Percentiles rank a stretch among this genome's conserved stretches.
phyloP scores from a whole-genome alignment of 306 rosid genomes.

The Castanopsis chinensis region DNA sequence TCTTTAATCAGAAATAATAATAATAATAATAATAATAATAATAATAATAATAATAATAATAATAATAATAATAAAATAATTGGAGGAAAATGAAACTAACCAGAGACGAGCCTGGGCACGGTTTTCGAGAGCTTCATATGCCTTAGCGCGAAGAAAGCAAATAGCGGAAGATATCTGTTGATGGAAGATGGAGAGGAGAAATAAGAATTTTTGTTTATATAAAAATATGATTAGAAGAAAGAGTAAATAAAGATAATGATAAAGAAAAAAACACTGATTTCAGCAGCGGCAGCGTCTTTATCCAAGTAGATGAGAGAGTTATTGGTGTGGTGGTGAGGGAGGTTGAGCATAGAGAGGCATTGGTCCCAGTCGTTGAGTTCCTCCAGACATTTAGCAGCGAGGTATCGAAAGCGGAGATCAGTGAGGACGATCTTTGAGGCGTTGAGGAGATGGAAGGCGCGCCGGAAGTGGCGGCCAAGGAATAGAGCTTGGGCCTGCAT shows the following conservation, averaged over 20 bases:
- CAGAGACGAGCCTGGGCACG: slow-evolving; percentile 88
- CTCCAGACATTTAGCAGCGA: slow-evolving; percentile 98
- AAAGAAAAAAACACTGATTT: background rate
- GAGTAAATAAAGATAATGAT: background rate
- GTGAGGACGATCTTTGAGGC: slow-evolving; percentile 87
- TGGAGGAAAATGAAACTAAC: slow-evolving; percentile 40
- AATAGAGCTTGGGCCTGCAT: slow-evolving; percentile 98
- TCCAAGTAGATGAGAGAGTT: too few relatives aligned
- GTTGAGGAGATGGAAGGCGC: slow-evolving; percentile 89
- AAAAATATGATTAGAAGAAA: background rate
- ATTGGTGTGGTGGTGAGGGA: too few relatives aligned
- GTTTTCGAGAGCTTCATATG: slow-evolving; percentile 87
- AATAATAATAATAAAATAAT: slow-evolving; percentile 5
- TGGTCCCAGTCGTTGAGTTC: slow-evolving; percentile 98
- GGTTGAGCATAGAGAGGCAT: slow-evolving; percentile 71
- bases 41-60: slow-evolving; percentile 8
- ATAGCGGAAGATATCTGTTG: slow-evolving; percentile 89
- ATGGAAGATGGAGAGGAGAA: slow-evolving; percentile 20
- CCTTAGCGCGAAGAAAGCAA: slow-evolving; percentile 91
- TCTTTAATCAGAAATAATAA: background rate
- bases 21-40: slow-evolving; percentile 22
- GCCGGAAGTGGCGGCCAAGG: slow-evolving; percentile 93
- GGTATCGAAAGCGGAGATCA: slow-evolving; percentile 93
- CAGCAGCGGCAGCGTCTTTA: background rate
- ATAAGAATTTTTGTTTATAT: background rate